Conservation (phyloP, 176 grass and related monocot genomes). For the Cenchrus americanus region DNA sequence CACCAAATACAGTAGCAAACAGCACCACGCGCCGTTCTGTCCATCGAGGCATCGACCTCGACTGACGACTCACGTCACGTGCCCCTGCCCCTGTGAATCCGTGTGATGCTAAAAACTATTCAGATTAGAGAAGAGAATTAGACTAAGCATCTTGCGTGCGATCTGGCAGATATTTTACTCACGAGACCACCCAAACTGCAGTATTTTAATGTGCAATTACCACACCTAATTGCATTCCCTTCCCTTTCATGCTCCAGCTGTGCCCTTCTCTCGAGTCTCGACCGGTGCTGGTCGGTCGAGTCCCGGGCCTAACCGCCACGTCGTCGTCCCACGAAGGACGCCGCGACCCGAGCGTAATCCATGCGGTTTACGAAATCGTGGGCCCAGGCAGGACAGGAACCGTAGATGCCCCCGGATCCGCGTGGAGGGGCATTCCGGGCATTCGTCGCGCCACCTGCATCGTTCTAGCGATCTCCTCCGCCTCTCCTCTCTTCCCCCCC, state of each 20-base stretch:
- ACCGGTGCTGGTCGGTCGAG: neutral
- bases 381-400: neutral
- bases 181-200: neutral
- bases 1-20: neutral
- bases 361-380: conserved; percentile 1
- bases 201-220: neutral
- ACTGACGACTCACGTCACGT: neutral
- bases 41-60: neutral
- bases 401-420: neutral
- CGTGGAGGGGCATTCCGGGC: conserved; percentile 21
- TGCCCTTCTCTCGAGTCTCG: conserved; percentile 7
- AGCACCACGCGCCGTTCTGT: neutral
- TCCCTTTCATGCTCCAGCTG: neutral
- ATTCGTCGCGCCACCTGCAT: conserved; percentile 20
- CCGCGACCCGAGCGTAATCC: neutral
- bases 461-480: conserved; percentile 52
- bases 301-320: neutral
- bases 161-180: neutral
- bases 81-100: no score
- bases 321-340: neutral
- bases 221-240: neutral
- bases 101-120: neutral
- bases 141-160: neutral
- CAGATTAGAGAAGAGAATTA: neutral
- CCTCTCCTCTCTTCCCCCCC: neutral